Base-by-base conservation (phyloP, 75 land plant genomes). In the Chamaecyparis obtusa region DNA sequence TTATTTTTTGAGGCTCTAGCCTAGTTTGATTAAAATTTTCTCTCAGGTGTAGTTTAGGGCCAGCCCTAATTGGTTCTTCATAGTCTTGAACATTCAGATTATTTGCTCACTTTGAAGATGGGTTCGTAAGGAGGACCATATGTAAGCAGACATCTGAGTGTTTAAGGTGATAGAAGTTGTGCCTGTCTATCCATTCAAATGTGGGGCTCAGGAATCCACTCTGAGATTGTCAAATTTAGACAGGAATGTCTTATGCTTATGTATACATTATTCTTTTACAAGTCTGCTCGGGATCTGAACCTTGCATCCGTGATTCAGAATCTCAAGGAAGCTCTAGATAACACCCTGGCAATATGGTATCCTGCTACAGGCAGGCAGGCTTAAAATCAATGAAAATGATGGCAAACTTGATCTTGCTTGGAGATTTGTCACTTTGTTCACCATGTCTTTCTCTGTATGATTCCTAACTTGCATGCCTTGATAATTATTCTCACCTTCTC, bases 361-460 rank as follows among this genome's bases (percentile, higher is more conserved):
- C 90, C 95, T 15, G 89, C 92, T 51, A n/a, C n/a, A n/a, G n/a
- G 93, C 95, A 0, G 96, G 96, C 8, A 84, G 96, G 85, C 87
- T 92, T 48, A 74, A 64, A 80, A 27, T 88, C 54, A 91, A 90
- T 67, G 89, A 88, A 56, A 30, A 60, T 43, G 71, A 60, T 75
- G 87, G 78, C 21, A 91, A 93, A 85, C 87, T 95, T 54, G 93
- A 95, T 48, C 89, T 95, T n/a, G n/a, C n/a, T n/a, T n/a, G n/a
- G n/a, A n/a, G n/a, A n/a, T n/a, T n/a, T n/a, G n/a, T n/a, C n/a
- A n/a, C n/a, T n/a, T n/a, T n/a, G n/a, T n/a, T n/a, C n/a, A n/a
- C n/a, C n/a, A n/a, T n/a, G n/a, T n/a, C n/a, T n/a, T n/a, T n/a
- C n/a, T n/a, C n/a, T n/a, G n/a, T n/a, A n/a, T n/a, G n/a, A n/a